Evolutionary conservation across 2,329 filamentous ascomycete species (phyloP), one percentile per base, ranked within the genome.

Genomic region (Botrytis tulipae): DNA sequence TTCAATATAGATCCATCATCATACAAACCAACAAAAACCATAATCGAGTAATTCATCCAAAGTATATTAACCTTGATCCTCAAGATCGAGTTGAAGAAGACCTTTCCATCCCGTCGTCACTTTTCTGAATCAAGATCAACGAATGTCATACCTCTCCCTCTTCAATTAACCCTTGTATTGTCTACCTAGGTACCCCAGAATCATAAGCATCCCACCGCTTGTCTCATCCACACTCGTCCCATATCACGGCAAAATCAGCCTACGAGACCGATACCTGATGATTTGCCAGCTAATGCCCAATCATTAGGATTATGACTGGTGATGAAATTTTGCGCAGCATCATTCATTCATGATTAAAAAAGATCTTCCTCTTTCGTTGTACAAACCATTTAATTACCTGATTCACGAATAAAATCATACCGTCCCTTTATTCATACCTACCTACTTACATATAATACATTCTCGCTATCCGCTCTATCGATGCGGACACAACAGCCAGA

Each of bases 261-360:
- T 54, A 57, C 60, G 29, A 42, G 20, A 51, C 18, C 16, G 48
- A 66, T 72, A 72, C 70, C 70, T 72, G 29, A 67, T 44, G 46
- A 57, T 67, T 48, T 72, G 71, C 71, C 71, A 72, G 42, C 71
- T 72, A 62, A 72, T 59, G 71, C 71, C 71, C 63, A 72, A 72
- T 32, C n/a, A n/a, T 32, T 37, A 51, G 6, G n/a, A 57, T 66
- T 54, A 57, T 67, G 70, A 72, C 70, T 70, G 46, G 70, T 67
- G 46, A 66, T 72, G 70, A 59, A 67, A 72, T 66, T 72, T 68
- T 71, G 46, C 70, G 16, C 60, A 66, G 46, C 60, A 51, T 35
- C 14, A 29, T 65, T 51, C 29, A 48, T 54, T 68, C 35, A 68
- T 68, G 65, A 54, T 7, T 54, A 54, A n/a, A 29, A 54, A 54